A percentile compares a stretch with the other conserved stretches of the same genome.
Conservation (phyloP, 257 asterid genomes). For the Buddleja alternifolia region DNA sequence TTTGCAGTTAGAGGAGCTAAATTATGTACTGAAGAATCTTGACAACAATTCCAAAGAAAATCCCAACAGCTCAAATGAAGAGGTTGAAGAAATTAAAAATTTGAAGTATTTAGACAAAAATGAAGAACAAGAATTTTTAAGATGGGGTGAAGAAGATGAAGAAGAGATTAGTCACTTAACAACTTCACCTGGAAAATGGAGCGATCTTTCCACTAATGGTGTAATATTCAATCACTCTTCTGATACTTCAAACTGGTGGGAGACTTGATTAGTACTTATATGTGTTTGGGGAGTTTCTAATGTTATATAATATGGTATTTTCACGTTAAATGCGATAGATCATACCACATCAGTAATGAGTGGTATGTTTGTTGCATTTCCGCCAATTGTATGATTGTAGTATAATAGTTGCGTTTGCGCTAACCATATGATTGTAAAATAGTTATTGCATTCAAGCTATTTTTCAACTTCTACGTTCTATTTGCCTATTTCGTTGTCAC, state of each 20-base stretch:
- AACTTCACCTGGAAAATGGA: constrained; percentile 40
- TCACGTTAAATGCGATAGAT: no score
- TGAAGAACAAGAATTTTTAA: constrained; percentile 33
- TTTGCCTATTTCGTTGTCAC: no score
- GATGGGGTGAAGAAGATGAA: constrained; percentile 34
- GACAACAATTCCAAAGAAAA: constrained; percentile 19
- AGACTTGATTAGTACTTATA: constrained; percentile 23
- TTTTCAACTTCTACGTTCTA: no score
- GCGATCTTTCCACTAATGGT: constrained; percentile 30
- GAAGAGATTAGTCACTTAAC: constrained; percentile 36
- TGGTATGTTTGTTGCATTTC: no score
- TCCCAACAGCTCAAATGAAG: constrained; percentile 21
- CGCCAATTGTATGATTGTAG: no score
- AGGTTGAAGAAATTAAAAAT: constrained; percentile 16
- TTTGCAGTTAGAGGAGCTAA: constrained; percentile 46
- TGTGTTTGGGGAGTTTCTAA: no score
- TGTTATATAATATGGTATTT: no score
- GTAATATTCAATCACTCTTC: constrained; percentile 34
- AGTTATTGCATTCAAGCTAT: no score
- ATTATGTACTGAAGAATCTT: constrained; percentile 31
- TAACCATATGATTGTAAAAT: no score
- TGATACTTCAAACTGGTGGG: constrained; percentile 50
- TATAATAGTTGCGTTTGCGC: no score
- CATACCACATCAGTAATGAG: no score
- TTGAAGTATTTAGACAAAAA: constrained; percentile 10